Percentiles rank a stretch among this genome's conserved stretches.
Evolutionary conservation across 176 grass and related monocot genomes (phyloP).

Genomic region (Eragrostis curvula): DNA sequence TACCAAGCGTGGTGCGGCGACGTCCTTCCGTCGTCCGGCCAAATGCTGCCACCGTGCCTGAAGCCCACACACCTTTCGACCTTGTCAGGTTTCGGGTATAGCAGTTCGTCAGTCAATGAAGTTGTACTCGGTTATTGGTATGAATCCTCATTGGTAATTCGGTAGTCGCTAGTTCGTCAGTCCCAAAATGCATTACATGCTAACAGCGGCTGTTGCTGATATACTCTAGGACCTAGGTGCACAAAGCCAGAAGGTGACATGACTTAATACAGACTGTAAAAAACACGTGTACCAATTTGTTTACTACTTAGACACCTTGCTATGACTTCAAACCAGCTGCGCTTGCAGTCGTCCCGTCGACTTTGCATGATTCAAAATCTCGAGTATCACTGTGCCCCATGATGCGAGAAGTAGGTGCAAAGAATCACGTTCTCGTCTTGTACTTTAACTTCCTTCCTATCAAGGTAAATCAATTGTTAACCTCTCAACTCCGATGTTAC

Average conservation of each 20-base stretch:
- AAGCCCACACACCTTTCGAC: background rate
- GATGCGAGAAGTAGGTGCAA: constrained; percentile 75
- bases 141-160: background rate
- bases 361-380: constrained; percentile 4
- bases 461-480: constrained; percentile 3
- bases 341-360: background rate
- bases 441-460: constrained; percentile 81
- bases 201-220: background rate
- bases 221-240: too few relatives aligned
- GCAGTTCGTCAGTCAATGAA: background rate
- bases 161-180: too few relatives aligned
- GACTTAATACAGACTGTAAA: too few relatives aligned
- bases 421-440: constrained; percentile 74
- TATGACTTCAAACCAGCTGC: background rate
- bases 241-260: too few relatives aligned
- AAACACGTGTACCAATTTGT: too few relatives aligned
- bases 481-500: background rate
- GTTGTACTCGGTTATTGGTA: background rate
- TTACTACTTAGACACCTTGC: too few relatives aligned
- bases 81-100: background rate
- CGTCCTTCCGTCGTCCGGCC: background rate
- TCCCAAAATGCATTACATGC: too few relatives aligned
- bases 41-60: background rate
- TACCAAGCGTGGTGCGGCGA: too few relatives aligned
- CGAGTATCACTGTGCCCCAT: constrained; percentile 29